A percentile compares a stretch with the other conserved stretches of the same genome.
Evolutionary conservation across 768 basidiomycete genomes (phyloP).

Genomic region (Glaciozyma martinii): DNA sequence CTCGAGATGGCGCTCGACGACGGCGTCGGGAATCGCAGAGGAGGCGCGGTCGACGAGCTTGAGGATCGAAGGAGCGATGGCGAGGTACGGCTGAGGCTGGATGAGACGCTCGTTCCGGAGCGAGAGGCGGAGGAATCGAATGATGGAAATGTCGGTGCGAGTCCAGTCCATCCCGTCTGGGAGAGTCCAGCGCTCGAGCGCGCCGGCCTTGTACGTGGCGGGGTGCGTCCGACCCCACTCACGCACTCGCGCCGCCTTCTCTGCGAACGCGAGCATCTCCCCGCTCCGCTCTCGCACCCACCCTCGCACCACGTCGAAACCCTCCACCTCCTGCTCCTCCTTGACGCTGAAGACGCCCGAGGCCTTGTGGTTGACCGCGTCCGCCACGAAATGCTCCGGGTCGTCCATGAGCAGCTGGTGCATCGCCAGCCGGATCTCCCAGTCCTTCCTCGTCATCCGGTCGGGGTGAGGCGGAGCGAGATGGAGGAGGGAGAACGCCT

Average conservation of each 20-base stretch:
- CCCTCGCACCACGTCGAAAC: conserved; percentile 46
- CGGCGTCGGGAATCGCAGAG: background rate
- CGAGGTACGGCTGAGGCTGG: conserved; percentile 57
- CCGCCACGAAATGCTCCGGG: conserved; percentile 50
- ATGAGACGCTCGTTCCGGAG: conserved; percentile 38
- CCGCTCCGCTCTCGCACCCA: conserved; percentile 47
- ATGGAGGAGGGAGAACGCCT: background rate
- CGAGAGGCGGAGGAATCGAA: conserved; percentile 36
- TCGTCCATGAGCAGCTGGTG: conserved; percentile 60
- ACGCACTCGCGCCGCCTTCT: conserved; percentile 10
- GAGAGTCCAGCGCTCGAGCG: background rate
- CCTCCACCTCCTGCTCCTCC: conserved; percentile 51
- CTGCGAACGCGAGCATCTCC: conserved; percentile 33
- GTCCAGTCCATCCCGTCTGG: conserved; percentile 30
- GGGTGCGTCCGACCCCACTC: conserved; percentile 5
- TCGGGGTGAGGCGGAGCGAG: background rate
- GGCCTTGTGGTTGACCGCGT: conserved; percentile 45
- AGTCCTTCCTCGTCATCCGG: conserved; percentile 28
- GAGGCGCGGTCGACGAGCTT: conserved; percentile 47
- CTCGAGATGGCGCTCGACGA: conserved; percentile 11
- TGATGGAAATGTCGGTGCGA: conserved; percentile 30
- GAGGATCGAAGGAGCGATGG: conserved; percentile 51
- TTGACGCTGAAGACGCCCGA: conserved; percentile 56
- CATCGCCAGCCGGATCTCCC: conserved; percentile 42
- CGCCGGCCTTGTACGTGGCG: background rate